These are phyloP conservation scores for Bassia scoparia DNA, from an alignment of 148 eudicot genomes.

Conservation along the genomic window DNA sequence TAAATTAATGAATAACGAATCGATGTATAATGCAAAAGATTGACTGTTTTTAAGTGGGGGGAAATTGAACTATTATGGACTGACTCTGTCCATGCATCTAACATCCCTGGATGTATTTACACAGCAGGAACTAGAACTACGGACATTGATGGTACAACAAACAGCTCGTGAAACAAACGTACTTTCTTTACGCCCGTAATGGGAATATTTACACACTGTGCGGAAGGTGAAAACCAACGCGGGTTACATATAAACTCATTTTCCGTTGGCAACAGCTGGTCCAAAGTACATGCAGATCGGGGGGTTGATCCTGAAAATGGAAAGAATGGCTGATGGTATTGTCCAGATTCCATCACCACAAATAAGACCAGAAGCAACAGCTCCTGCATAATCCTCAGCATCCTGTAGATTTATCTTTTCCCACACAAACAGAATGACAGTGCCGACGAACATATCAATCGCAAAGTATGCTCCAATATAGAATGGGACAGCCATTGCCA, in stretches of 20 bases:
- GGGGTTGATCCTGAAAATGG: slow-evolving; percentile 40
- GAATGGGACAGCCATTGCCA: slow-evolving; percentile 83
- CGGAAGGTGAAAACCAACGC: not conserved
- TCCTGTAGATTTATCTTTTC: slow-evolving; percentile 36
- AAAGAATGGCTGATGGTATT: slow-evolving; percentile 40
- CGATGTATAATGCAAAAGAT: not conserved
- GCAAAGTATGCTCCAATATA: slow-evolving; percentile 74
- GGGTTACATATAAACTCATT: not conserved
- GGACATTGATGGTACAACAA: not conserved
- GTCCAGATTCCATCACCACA: slow-evolving; percentile 55
- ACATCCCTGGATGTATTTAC: not conserved
- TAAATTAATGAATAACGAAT: not conserved
- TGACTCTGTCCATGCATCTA: slow-evolving; percentile 3
- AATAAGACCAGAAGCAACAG: slow-evolving; percentile 48
- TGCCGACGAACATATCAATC: slow-evolving; percentile 72
- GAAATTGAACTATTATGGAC: not conserved
- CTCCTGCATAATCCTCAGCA: slow-evolving; percentile 38
- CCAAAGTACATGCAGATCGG: slow-evolving; percentile 52
- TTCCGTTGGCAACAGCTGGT: slow-evolving; percentile 25
- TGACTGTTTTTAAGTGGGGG: not conserved
- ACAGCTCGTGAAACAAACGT: not conserved
- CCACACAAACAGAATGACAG: slow-evolving; percentile 53
- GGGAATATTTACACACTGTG: slow-evolving; percentile 10
- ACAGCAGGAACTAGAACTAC: not conserved
- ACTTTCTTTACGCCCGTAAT: not conserved